These are phyloP conservation scores for Pythium aphanidermatum DNA, from an alignment of 352 stramenopile genomes.

Conservation along the genomic window DNA sequence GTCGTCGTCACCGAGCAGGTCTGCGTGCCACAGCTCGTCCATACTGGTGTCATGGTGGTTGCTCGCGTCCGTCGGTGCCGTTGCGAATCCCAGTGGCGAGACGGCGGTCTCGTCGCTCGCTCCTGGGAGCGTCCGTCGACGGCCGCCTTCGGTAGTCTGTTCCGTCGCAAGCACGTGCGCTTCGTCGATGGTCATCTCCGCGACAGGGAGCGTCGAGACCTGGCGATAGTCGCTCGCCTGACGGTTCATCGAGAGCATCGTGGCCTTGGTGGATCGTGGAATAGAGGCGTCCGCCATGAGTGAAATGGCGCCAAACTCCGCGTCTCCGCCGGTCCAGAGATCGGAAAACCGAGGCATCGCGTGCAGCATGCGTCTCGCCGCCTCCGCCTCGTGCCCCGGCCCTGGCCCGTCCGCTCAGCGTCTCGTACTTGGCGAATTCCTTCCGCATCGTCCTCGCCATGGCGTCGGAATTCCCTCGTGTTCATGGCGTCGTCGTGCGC, in stretches of 20 bases:
- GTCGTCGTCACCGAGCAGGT: constrained; percentile 5
- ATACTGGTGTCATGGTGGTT: not conserved
- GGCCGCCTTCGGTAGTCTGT: no score
- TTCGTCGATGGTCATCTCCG: no score
- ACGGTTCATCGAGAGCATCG: no score
- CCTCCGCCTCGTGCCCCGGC: not conserved
- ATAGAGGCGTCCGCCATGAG: constrained; percentile 6
- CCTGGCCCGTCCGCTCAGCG: not conserved
- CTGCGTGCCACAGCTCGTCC: constrained; percentile 10
- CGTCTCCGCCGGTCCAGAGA: constrained; percentile 15
- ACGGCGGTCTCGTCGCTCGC: no score
- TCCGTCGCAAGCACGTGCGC: no score
- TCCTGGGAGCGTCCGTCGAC: no score
- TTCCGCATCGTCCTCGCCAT: not conserved
- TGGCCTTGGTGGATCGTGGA: constrained; percentile 1
- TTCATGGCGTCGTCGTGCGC: constrained; percentile 15
- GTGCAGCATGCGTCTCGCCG: constrained; percentile 8
- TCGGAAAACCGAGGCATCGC: constrained; percentile 19
- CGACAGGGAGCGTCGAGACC: no score
- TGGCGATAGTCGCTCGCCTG: no score
- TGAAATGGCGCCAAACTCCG: constrained; percentile 5
- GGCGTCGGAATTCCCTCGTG: constrained; percentile 19
- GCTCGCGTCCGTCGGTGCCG: no score
- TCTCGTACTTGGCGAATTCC: constrained; percentile 1
- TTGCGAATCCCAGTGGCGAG: no score